Base-by-base conservation (phyloP, 768 basidiomycete species). In the Rubroboletus satanas region DNA sequence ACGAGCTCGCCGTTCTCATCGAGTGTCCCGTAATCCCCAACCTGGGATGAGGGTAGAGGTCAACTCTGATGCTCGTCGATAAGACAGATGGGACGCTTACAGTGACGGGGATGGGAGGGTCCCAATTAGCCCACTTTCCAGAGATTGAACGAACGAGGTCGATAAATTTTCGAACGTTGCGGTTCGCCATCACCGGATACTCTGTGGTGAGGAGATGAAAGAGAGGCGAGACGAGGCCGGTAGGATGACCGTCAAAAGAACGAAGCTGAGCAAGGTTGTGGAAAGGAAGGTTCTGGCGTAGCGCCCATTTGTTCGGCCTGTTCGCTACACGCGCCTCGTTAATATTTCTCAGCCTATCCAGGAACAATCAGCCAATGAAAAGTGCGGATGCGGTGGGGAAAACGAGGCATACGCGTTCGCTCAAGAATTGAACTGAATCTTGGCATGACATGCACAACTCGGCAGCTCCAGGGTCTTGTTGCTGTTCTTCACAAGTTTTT, bases 121-220 rank as follows among this genome's bases (percentile, higher is more conserved):
- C 68, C 67, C 67, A 72, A 45, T 62, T 71, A 10, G 68, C 58
- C 64, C 66, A 70, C 51, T 70, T 68, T n/a, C 64, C 66, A 26
- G 67, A 66, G 11, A 50, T 52, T 5, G 41, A 45, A 14, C 49
- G 62, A 44, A 72, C 62, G 46, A 52, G 43, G 5, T 43, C 42
- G 15, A 43, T 43, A 26, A 26, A 43, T 5, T 31, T 18, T 45
- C 45, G 29, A 32, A 31, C 7, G 29, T 18, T 32, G 11, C 2
- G 11, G 29, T 45, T 45, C 29, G 7, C 44, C n/a, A 5, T 1
- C 44, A 45, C n/a, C 2, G 44, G 10, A 31, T 29, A 7, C 11
- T 14, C 17, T 29, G 15, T 1, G 14, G 42, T 28, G 12, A 28
- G 28, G 44, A 7, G 5, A n/a, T 18, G 11, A 18, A 3, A 5